A percentile compares a stretch with the other conserved stretches of the same genome.
Conservation (phyloP, 495 filamentous ascomycete genomes). For the Penicillium turbatum region DNA sequence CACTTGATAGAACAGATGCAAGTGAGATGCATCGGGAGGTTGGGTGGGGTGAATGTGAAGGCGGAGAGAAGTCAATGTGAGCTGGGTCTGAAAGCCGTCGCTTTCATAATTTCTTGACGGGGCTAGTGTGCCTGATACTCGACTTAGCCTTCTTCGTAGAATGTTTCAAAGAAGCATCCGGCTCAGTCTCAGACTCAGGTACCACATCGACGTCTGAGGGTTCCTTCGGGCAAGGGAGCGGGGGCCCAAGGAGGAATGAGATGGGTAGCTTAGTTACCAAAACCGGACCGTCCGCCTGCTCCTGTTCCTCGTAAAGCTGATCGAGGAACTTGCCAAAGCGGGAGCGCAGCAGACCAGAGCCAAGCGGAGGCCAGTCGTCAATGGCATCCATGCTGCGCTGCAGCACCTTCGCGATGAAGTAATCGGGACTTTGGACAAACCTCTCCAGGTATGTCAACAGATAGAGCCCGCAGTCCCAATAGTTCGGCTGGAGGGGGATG, state of each 20-base stretch:
- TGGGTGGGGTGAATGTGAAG: not conserved
- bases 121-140: not conserved
- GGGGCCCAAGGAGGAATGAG: conserved; percentile 33
- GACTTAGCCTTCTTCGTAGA: not conserved
- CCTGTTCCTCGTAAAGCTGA: conserved; percentile 45
- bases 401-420: conserved; percentile 56
- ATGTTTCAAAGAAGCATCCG: not conserved
- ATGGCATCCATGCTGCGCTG: conserved; percentile 41
- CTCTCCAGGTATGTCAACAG: conserved; percentile 76
- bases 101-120: not conserved
- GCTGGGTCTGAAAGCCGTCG: too few relatives aligned
- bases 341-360: conserved; percentile 47
- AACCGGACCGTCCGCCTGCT: conserved; percentile 17
- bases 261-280: conserved; percentile 35
- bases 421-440: conserved; percentile 66
- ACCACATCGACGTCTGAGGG: not conserved
- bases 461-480: conserved; percentile 84
- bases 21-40: not conserved
- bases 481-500: conserved; percentile 79
- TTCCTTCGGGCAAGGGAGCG: not conserved
- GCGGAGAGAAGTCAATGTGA: too few relatives aligned
- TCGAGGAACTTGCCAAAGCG: conserved; percentile 52
- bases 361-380: conserved; percentile 52
- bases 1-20: not conserved
- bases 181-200: conserved; percentile 1